phyloP scores from a whole-genome alignment of 257 asterid genomes.

The Phtheirospermum japonicum region DNA sequence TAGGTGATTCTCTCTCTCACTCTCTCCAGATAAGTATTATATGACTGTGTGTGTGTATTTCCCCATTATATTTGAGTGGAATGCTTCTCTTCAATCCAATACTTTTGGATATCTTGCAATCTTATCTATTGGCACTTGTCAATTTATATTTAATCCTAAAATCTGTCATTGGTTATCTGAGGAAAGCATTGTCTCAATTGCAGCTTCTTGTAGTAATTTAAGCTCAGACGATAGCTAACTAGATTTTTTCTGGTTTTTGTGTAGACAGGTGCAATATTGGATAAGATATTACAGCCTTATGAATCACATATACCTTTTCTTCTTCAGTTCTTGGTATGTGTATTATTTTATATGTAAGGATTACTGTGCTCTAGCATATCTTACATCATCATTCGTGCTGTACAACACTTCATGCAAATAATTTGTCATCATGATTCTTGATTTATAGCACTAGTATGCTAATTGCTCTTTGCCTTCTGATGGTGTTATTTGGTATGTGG shows the following conservation, averaged over 20 bases:
- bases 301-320: conserved; percentile 95
- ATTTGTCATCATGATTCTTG: not conserved
- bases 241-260: conserved; percentile 17
- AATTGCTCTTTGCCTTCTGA: not conserved
- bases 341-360: conserved; percentile 9
- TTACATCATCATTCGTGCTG: not conserved
- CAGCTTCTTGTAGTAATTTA: not conserved
- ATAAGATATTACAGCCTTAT: conserved; percentile 73
- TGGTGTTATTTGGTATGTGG: not conserved
- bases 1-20: conserved; percentile 10
- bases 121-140: conserved; percentile 12
- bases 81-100: conserved; percentile 18
- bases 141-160: conserved; percentile 8
- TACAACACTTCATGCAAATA: conserved; percentile 20
- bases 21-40: not conserved
- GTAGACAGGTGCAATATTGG: conserved; percentile 80
- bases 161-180: conserved; percentile 16
- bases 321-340: conserved; percentile 85
- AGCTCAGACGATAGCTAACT: conserved; percentile 14
- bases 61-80: conserved; percentile 18
- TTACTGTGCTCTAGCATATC: not conserved
- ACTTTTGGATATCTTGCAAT: conserved; percentile 10
- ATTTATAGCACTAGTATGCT: not conserved
- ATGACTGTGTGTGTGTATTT: conserved; percentile 3
- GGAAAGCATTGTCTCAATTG: conserved; percentile 4